Percentiles rank a stretch among this genome's conserved stretches.
phyloP scores from a whole-genome alignment of 176 grass and related monocot species.

The Bothriochloa decipiens region DNA sequence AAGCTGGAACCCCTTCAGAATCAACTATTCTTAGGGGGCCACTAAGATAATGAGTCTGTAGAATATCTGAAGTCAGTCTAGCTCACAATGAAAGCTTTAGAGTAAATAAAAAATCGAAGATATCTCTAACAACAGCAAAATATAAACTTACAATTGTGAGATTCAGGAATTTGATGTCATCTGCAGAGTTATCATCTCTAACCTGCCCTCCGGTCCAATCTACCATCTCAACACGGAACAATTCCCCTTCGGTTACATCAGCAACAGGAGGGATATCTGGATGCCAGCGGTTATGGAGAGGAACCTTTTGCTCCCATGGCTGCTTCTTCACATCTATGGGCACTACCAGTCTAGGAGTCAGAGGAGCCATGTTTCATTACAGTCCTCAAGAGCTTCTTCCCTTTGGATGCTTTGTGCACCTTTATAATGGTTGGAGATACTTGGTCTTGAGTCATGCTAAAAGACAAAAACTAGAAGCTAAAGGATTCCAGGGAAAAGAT shows the following conservation, averaged over 20 bases:
- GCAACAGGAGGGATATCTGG: conserved; percentile 78
- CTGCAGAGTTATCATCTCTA: conserved; percentile 72
- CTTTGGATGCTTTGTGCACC: conserved; percentile 18
- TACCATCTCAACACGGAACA: conserved; percentile 89
- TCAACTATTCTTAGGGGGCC: conserved; percentile 84
- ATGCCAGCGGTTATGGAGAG: conserved; percentile 91
- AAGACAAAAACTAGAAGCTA: conserved; percentile 11
- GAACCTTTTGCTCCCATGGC: conserved; percentile 81
- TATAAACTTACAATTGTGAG: conserved; percentile 63
- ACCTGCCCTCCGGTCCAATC: conserved; percentile 74
- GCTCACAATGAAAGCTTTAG: conserved; percentile 9
- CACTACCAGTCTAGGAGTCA: conserved; percentile 71
- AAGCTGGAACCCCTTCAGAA: conserved; percentile 71
- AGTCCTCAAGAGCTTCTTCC: too few relatives aligned
- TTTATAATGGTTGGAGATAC: conserved; percentile 22
- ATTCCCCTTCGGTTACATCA: conserved; percentile 77
- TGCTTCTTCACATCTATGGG: conserved; percentile 81
- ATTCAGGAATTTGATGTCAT: conserved; percentile 77
- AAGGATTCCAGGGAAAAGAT: conserved; percentile 21
- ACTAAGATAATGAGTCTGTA: conserved; percentile 86
- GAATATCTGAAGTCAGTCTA: conserved; percentile 28
- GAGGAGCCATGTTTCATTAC: conserved; percentile 65
- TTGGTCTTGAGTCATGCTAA: conserved; percentile 8
- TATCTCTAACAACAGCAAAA: conserved; percentile 18
- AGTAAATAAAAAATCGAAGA: conserved; percentile 7